These are phyloP conservation scores for Tricholoma flavovirens DNA, from an alignment of 768 basidiomycete genomes.

Conservation along the genomic window DNA sequence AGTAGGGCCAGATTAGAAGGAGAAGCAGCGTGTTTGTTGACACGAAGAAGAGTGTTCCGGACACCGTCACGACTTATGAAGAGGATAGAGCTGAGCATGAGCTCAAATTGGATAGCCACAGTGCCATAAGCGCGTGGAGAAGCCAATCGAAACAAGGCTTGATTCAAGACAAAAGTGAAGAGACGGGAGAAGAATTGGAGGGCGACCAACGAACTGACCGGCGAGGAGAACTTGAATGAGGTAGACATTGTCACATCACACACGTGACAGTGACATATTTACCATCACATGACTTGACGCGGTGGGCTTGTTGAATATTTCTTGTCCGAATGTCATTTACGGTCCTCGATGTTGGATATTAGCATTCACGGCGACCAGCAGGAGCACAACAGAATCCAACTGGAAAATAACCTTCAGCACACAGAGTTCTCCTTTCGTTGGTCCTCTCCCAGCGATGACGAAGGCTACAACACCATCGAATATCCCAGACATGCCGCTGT, in stretches of 20 bases:
- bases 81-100: constrained; percentile 82
- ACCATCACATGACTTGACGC: constrained; percentile 12
- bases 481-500: constrained; percentile 65
- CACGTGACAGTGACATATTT: not conserved
- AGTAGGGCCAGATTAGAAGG: constrained; percentile 50
- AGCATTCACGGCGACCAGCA: constrained; percentile 67
- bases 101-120: constrained; percentile 91
- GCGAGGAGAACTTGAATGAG: constrained; percentile 40
- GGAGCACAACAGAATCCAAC: constrained; percentile 69
- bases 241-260: constrained; percentile 20
- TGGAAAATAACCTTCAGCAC: constrained; percentile 73
- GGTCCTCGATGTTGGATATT: constrained; percentile 31
- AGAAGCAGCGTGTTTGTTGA: constrained; percentile 19
- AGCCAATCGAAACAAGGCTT: constrained; percentile 75
- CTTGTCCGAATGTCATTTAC: too few relatives aligned
- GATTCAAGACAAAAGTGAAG: constrained; percentile 87
- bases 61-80: constrained; percentile 94
- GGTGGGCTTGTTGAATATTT: constrained; percentile 16
- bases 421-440: constrained; percentile 69
- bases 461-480: constrained; percentile 49
- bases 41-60: constrained; percentile 77
- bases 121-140: constrained; percentile 85
- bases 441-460: constrained; percentile 43
- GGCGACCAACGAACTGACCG: constrained; percentile 75
- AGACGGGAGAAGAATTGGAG: constrained; percentile 82